Conservation (phyloP, 306 rosid genomes). For the Vigna angularis region DNA sequence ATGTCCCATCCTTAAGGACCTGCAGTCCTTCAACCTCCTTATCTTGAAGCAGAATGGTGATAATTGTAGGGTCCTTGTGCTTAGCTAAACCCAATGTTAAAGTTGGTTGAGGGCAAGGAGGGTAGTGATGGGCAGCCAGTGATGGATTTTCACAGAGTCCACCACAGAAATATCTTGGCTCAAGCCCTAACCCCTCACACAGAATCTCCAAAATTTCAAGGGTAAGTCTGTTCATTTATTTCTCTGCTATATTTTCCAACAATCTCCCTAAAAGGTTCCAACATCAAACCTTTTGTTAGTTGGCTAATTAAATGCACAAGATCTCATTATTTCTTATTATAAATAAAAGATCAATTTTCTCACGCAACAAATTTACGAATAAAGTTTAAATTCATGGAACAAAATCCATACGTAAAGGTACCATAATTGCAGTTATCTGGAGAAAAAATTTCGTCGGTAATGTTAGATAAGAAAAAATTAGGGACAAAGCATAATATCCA, state of each 20-base stretch:
- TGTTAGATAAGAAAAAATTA: no score
- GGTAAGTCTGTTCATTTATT: conserved; percentile 53
- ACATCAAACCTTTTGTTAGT: background rate
- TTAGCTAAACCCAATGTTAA: conserved; percentile 68
- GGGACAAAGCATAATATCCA: no score
- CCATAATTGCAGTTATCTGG: no score
- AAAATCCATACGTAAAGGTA: no score
- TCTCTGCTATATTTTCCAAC: conserved; percentile 49
- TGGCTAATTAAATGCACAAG: background rate
- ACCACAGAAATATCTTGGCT: conserved; percentile 47
- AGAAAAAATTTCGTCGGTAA: no score
- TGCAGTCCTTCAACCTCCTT: conserved; percentile 62
- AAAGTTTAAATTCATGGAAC: no score
- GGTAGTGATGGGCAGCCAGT: conserved; percentile 65
- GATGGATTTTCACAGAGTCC: conserved; percentile 53
- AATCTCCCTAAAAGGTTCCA: conserved; percentile 51
- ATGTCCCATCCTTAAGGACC: conserved; percentile 57
- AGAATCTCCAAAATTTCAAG: conserved; percentile 57
- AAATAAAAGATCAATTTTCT: no score
- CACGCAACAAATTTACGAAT: no score
- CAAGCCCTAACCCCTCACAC: conserved; percentile 67
- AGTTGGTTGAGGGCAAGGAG: conserved; percentile 80
- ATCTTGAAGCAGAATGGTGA: conserved; percentile 73
- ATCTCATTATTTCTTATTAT: no score
- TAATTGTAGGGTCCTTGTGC: conserved; percentile 66